Evolutionary conservation across 352 stramenopile species (phyloP), one percentile per base, ranked within the genome.

Genomic region (Peronospora destructor): DNA sequence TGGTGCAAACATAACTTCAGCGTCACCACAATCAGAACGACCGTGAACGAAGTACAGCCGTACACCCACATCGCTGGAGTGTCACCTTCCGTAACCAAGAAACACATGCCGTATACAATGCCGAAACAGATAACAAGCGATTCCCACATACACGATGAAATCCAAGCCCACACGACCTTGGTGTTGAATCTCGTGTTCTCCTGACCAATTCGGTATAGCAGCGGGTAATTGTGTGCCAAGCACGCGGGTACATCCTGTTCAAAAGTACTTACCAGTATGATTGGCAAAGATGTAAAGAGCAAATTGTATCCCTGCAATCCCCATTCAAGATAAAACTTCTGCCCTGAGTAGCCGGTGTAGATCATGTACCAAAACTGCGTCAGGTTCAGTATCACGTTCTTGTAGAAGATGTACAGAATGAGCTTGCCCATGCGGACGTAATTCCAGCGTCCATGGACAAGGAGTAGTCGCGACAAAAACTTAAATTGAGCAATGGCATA

Each of bases 401-500:
- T 97, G 86, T 97, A 97, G 61, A 97, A 97, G 35, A 90, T 94
- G 67, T 97, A 96, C 34, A 96, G 49, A 35, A 97, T 93, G 5
- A 96, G 64, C 57, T 95, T 96, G 39, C 82, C 86, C 65, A 97
- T 95, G 34, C 94, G 84, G 10, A 94, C 64, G 58, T 98, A 98
- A 59, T 96, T 95, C 83, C 85, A 97, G 10, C 90, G 86, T 6
- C 94, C 94, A 56, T 98, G 91, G 10, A 97, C 86, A 29, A 98
- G 73, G 32, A 97, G 53, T 33, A 98, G 58, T 0, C 85, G 79
- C 48, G 81, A 78, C 11, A 98, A 55, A 61, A 96, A 97, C 0
- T 84, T 82, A 73, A 98, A 98, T 59, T 97, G 84, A 13, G 85
- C 91, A 46, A 98, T 97, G 30, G 91, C 87, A 61, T 97, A 98